Base-by-base conservation (phyloP, 257 asterid genomes). In the Plantago major region DNA sequence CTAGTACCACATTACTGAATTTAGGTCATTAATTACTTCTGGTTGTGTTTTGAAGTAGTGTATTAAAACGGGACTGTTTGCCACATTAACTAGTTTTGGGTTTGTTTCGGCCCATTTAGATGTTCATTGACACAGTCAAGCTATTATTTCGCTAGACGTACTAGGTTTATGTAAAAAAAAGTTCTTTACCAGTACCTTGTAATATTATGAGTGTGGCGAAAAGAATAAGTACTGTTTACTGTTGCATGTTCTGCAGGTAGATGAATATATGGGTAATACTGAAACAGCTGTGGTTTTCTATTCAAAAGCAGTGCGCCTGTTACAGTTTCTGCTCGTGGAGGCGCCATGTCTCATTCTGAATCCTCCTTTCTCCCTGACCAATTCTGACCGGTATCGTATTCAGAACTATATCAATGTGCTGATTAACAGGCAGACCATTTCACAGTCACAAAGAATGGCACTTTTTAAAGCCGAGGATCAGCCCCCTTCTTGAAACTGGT, bases 281-380 rank as follows among this genome's bases (percentile, higher is more conserved):
- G 81, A 76, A 48, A 67, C 50, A 18, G 90, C 90, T 9, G 76
- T 71, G 62, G 49, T 51, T 44, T 68, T 58, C n/a, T 82, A 82
- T 67, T 73, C 89, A 55, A 83, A 80, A 70, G 90, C 87, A 9
- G 83, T 76, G 60, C 68, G 37, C 42, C 67, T 83, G 51, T 65
- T 83, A 56, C 53, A 57, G 30, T 83, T 80, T 63, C 78, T 83
- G 46, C 77, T 80, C 11, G 82, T 69, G 65, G 90, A 83, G 73
- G 86, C 90, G 22, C 82, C 86, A 11, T 75, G 71, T 44, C 86
- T 83, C 48, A 78, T 71, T 30, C 60, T 83, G 69, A 90, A 83
- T 58, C 97, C 97, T 70, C 95, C 95, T 0, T 87, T 90, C 62
- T 76, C 89, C 55, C 86, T 85, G 40, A 81, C 94, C 55, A 83